phyloP scores from a whole-genome alignment of 495 filamentous ascomycete genomes.

The Clohesyomyces aquaticus region DNA sequence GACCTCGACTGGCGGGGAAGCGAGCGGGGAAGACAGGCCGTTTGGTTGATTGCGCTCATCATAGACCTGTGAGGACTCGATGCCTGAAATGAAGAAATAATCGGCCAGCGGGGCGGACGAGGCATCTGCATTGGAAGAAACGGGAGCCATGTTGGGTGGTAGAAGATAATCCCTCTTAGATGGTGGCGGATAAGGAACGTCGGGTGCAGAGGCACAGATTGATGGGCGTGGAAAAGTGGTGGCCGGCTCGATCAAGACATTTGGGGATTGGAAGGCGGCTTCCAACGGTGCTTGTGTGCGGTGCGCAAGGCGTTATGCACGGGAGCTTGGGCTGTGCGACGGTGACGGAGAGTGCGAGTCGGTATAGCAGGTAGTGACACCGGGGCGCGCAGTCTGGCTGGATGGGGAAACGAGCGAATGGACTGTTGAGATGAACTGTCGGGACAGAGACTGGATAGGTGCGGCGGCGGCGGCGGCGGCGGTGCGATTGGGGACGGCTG shows the following conservation, averaged over 20 bases:
- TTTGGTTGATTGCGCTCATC: conserved; percentile 56
- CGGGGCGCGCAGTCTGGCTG: too few relatives aligned
- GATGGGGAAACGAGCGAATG: too few relatives aligned
- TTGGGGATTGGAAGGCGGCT: conserved; percentile 29
- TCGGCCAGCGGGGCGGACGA: conserved; percentile 86
- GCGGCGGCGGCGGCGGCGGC: background rate
- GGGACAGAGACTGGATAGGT: background rate
- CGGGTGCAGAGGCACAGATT: conserved; percentile 12
- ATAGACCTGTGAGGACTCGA: conserved; percentile 67
- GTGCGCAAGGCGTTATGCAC: conserved; percentile 32
- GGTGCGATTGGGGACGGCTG: background rate
- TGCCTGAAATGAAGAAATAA: conserved; percentile 98
- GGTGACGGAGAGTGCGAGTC: conserved; percentile 6
- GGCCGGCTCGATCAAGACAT: conserved; percentile 32
- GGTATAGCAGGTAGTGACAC: too few relatives aligned
- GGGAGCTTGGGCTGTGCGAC: conserved; percentile 23
- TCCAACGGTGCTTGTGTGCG: conserved; percentile 34
- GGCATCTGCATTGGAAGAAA: conserved; percentile 35
- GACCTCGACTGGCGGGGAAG: conserved; percentile 57
- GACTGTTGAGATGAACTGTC: background rate
- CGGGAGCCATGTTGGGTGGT: conserved; percentile 42
- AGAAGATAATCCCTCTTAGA: conserved; percentile 32
- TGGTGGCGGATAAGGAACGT: conserved; percentile 26
- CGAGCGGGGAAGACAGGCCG: conserved; percentile 23
- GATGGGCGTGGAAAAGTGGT: conserved; percentile 18